Percentiles rank a stretch among this genome's conserved stretches.
Evolutionary conservation across 1,139 yeast species (phyloP).

Genomic region (Pichia sp.): DNA sequence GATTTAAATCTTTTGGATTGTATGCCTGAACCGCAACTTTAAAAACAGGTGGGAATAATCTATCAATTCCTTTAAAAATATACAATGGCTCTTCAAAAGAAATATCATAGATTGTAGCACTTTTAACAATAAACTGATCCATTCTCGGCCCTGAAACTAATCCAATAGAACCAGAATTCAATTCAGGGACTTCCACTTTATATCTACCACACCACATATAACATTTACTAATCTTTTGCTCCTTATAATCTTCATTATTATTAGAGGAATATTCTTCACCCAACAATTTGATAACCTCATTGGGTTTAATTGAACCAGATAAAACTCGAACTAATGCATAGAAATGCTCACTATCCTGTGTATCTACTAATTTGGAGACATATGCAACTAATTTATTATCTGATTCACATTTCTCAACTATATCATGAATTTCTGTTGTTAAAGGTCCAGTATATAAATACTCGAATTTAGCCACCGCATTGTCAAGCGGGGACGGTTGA

Average conservation of each 20-base stretch:
- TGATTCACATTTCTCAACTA: constrained; percentile 30
- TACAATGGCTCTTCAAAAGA: constrained; percentile 20
- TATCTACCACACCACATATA: constrained; percentile 71
- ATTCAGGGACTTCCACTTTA: constrained; percentile 46
- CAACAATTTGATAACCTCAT: constrained; percentile 46
- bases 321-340: constrained; percentile 55
- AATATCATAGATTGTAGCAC: constrained; percentile 46
- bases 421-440: constrained; percentile 15
- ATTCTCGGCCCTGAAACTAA: constrained; percentile 54
- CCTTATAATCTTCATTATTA: constrained; percentile 44
- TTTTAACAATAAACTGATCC: constrained; percentile 47
- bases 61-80: constrained; percentile 39
- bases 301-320: constrained; percentile 50
- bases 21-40: constrained; percentile 82
- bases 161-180: constrained; percentile 61
- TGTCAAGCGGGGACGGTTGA: constrained; percentile 39
- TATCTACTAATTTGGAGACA: constrained; percentile 55
- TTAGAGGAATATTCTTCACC: constrained; percentile 52
- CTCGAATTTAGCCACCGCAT: constrained; percentile 25
- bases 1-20: constrained; percentile 72
- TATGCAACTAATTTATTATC: constrained; percentile 48
- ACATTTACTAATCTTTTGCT: constrained; percentile 37
- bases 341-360: constrained; percentile 41
- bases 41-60: constrained; percentile 52
- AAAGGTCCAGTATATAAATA: constrained; percentile 18